Evolutionary conservation across 495 filamentous ascomycete genomes (phyloP), one percentile per base, ranked within the genome.

Genomic region (Aspergillus funiculosus): DNA sequence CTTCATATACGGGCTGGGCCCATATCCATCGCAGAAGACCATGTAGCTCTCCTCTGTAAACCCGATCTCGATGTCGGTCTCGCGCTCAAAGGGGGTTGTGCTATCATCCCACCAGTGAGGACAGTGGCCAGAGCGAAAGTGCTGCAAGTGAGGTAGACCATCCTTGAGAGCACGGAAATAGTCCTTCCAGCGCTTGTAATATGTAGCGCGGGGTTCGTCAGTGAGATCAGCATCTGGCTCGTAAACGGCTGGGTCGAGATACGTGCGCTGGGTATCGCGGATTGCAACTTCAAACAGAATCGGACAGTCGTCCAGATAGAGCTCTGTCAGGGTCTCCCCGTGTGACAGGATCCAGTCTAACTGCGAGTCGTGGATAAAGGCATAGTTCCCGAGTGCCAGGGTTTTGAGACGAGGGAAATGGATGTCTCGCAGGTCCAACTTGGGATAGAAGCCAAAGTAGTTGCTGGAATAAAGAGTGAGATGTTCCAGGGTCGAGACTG

Each of bases 331-430:
- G 8, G 46, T 62, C 1, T 11, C 22, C 2, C 31, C 39, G 13
- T 62, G 59, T 7, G 48, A 53, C 0, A 57, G 41, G 42, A 62
- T 56, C 59, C 59, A 62, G 21, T 58, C 52, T 3, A 64, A 44
- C 17, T 61, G 58, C 18, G 50, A 39, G 40, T 58, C 58, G 13
- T 61, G 41, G 7, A 56, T 43, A 21, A 64, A 64, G 29, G 42
- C 43, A 29, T 49, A 59, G 11, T 56, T 56, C 2, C 54, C 52
- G 4, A 64, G 42, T 7, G 48, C 18, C 0, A 64, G 48, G 10
- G 48, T 46, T 38, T 64, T 52, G 19, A 64, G 44, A 2, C 37
- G 32, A 1, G 58, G 56, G 42, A 56, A 61, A 35, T 58, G 51
- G 3, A 61, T 18, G 7, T 35, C 32, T 3, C 31, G 18, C 7